A percentile compares a stretch with the other conserved stretches of the same genome.
phyloP scores from a whole-genome alignment of 2,329 filamentous ascomycete species.

The Penicillium verrucosum region DNA sequence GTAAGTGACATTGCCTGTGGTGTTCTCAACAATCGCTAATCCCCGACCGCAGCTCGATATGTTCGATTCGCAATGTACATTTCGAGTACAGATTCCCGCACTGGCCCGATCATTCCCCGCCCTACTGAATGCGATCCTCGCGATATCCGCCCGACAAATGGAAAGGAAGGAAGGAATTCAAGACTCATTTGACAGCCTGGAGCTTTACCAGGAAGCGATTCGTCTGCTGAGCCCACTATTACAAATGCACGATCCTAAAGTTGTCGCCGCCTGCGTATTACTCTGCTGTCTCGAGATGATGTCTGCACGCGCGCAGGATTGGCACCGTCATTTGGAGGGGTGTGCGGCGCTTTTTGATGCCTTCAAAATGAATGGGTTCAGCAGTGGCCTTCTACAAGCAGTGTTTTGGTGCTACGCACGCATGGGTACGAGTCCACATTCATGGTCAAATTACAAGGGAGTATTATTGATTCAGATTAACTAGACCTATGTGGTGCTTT shows the following conservation, averaged over 20 bases:
- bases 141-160: conserved; percentile 53
- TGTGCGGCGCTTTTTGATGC: conserved; percentile 54
- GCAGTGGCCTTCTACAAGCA: conserved; percentile 51
- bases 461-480: no score
- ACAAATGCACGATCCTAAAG: conserved; percentile 47
- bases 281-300: conserved; percentile 57
- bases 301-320: conserved; percentile 49
- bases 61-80: conserved; percentile 53
- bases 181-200: conserved; percentile 50
- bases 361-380: conserved; percentile 51
- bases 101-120: conserved; percentile 48
- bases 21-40: background rate
- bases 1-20: conserved; percentile 24
- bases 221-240: conserved; percentile 49
- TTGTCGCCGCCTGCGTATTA: conserved; percentile 54
- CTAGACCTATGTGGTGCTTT: no score
- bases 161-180: conserved; percentile 49
- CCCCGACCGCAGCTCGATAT: conserved; percentile 50
- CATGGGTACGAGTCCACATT: conserved; percentile 45
- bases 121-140: conserved; percentile 51
- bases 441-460: background rate
- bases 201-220: conserved; percentile 54
- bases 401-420: conserved; percentile 59
- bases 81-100: conserved; percentile 51
- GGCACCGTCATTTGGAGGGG: conserved; percentile 56